These are phyloP conservation scores for Phytopythium mirpurense DNA, from an alignment of 352 stramenopile genomes.

Conservation along the genomic window DNA sequence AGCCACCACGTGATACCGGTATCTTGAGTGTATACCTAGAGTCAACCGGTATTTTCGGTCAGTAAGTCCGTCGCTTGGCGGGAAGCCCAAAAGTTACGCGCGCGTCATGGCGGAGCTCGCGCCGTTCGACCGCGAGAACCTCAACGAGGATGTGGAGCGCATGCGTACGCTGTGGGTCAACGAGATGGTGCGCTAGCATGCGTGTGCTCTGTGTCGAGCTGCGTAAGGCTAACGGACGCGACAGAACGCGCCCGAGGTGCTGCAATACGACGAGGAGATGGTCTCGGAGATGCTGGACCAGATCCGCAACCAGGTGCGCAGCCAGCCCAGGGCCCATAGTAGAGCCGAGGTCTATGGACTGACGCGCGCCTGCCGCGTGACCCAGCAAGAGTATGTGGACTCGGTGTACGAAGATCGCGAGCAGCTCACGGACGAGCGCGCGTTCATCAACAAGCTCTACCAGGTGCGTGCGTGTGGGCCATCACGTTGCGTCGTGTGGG, in stretches of 20 bases:
- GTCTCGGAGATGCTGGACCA: constrained; percentile 81
- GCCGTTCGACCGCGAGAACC: constrained; percentile 54
- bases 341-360: not conserved
- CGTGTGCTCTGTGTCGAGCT: not conserved
- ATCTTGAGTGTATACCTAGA: too few species aligned
- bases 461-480: constrained; percentile 18
- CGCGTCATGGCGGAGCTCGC: constrained; percentile 1
- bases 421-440: constrained; percentile 65
- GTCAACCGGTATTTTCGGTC: too few species aligned
- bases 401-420: constrained; percentile 62
- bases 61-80: too few species aligned
- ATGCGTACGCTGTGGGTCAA: constrained; percentile 79
- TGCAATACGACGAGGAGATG: constrained; percentile 75
- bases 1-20: not conserved
- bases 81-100: not conserved
- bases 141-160: constrained; percentile 77
- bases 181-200: constrained; percentile 46
- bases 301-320: constrained; percentile 66
- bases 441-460: constrained; percentile 84
- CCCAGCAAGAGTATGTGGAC: constrained; percentile 79
- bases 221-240: too few species aligned
- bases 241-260: constrained; percentile 74
- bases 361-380: not conserved
- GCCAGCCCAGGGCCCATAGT: not conserved
- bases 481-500: not conserved